Base-by-base conservation (phyloP, 345 rosid genomes). In the Euclidium syriacum region DNA sequence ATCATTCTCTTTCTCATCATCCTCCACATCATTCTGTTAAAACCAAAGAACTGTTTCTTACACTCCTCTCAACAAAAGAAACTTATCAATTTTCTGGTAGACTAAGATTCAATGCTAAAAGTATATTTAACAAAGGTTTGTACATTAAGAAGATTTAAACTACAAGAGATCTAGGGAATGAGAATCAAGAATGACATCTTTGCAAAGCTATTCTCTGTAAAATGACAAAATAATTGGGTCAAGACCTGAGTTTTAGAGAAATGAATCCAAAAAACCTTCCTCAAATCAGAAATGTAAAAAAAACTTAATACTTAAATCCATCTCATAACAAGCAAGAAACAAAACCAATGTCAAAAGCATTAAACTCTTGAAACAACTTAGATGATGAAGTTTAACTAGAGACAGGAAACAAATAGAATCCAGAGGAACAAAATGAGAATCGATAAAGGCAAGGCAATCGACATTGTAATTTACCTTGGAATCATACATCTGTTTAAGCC, bases 401-500 rank as follows among this genome's bases (percentile, higher is more conserved):
- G n/a, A n/a, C n/a, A n/a, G n/a, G n/a, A n/a, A n/a, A n/a, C n/a
- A n/a, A n/a, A n/a, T n/a, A 47, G 17, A 47, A 27, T 39, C 6
- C 10, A 64, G 22, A 36, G 39, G 20, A 66, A 15, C 7, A 3
- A 23, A n/a, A n/a, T n/a, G n/a, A n/a, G n/a, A n/a, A n/a, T n/a
- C n/a, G n/a, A n/a, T n/a, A n/a, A n/a, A n/a, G n/a, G n/a, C n/a
- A n/a, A n/a, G n/a, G n/a, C n/a, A n/a, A 38, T 38, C 70, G 17
- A 34, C 29, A 48, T 29, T 35, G 17, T 5, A 43, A 62, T 25
- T 11, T 67, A 90, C 99, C 96, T 90, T 94, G 63, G 80, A 73
- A 69, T 90, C 96, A 56, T 83, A 70, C 87, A 87, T 84, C 65
- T 81, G 83, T 59, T 90, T 94, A 33, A 94, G 87, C 81, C 88